phyloP scores from a whole-genome alignment of 2,329 filamentous ascomycete species.

The Fusarium euwallaceae region DNA sequence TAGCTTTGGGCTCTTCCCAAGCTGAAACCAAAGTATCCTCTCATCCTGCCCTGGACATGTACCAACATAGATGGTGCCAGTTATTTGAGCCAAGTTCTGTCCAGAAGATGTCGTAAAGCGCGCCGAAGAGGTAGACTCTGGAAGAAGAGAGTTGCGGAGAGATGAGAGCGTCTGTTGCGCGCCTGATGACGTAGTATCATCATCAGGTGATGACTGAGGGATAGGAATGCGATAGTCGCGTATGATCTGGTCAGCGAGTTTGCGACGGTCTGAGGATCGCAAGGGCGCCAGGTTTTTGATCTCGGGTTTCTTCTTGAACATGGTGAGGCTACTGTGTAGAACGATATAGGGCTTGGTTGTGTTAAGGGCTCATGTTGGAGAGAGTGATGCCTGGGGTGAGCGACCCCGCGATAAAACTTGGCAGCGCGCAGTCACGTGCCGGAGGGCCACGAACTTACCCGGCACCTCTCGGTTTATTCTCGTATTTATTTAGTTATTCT shows the following conservation, averaged over 20 bases:
- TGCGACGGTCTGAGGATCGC: constrained; percentile 42
- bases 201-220: constrained; percentile 23
- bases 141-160: constrained; percentile 40
- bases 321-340: background rate
- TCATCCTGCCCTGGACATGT: constrained; percentile 35
- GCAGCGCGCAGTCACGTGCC: background rate
- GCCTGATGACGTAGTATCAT: constrained; percentile 27
- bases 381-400: background rate
- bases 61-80: constrained; percentile 37
- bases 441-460: background rate
- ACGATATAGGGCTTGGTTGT: background rate
- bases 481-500: no score
- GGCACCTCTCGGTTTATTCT: no score
- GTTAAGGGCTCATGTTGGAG: background rate
- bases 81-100: constrained; percentile 14
- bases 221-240: constrained; percentile 39
- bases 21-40: constrained; percentile 43
- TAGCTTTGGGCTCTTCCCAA: constrained; percentile 37
- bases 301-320: constrained; percentile 43
- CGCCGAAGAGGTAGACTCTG: constrained; percentile 40
- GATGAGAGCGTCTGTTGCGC: constrained; percentile 24
- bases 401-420: background rate
- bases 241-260: constrained; percentile 42
- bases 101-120: constrained; percentile 39
- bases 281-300: constrained; percentile 42